phyloP scores from a whole-genome alignment of 1,139 yeast species.

The Debaryomycetaceae sp. region DNA sequence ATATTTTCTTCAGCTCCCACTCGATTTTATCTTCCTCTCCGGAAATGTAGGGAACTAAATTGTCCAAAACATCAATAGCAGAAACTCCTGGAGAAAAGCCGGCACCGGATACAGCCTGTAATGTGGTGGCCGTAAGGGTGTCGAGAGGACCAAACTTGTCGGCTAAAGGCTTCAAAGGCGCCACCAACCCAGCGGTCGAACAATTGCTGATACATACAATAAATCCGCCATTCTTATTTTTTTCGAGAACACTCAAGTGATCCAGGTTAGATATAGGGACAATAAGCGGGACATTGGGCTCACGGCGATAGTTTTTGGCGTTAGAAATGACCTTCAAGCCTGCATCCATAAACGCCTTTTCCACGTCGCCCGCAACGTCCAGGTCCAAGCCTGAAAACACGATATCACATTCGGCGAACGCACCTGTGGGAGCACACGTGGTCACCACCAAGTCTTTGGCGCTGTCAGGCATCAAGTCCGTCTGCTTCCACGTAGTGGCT shows the following conservation, averaged over 20 bases:
- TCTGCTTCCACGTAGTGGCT: conserved; percentile 94
- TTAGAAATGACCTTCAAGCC: conserved; percentile 85
- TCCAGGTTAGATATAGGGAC: conserved; percentile 97
- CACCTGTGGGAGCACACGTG: conserved; percentile 64
- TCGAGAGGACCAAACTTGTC: conserved; percentile 86
- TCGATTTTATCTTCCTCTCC: conserved; percentile 99
- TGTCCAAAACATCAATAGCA: conserved; percentile 89
- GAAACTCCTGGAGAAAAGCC: conserved; percentile 98
- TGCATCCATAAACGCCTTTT: conserved; percentile 67
- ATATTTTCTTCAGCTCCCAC: conserved; percentile 94
- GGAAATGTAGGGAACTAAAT: conserved; percentile 84
- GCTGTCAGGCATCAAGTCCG: conserved; percentile 61
- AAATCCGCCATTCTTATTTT: conserved; percentile 58
- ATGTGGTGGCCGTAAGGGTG: conserved; percentile 76
- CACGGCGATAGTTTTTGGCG: conserved; percentile 94
- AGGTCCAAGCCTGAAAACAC: conserved; percentile 94
- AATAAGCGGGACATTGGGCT: conserved; percentile 74
- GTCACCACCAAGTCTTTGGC: conserved; percentile 56
- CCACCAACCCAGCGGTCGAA: conserved; percentile 96
- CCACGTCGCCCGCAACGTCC: conserved; percentile 88
- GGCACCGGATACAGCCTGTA: conserved; percentile 97
- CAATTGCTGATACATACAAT: conserved; percentile 95
- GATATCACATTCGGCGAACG: conserved; percentile 81
- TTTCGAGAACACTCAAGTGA: conserved; percentile 68
- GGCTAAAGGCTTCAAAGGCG: conserved; percentile 87